These are phyloP conservation scores for Achaetomiella virescens DNA, from an alignment of 495 filamentous ascomycete species.

Conservation along the genomic window DNA sequence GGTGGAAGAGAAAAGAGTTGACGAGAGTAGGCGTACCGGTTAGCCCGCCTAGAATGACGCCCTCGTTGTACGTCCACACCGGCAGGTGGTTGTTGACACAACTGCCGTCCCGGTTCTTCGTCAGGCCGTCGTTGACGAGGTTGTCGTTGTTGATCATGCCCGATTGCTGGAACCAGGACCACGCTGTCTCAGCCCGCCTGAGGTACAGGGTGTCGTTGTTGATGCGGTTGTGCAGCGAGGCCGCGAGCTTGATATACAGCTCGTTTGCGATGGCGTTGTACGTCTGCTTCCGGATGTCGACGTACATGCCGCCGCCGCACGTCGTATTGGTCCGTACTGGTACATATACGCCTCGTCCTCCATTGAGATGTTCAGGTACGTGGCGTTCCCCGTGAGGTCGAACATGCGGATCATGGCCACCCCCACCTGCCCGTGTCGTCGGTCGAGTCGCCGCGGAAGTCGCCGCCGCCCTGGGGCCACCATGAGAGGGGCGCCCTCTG, in stretches of 20 bases:
- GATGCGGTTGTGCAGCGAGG: constrained; percentile 59
- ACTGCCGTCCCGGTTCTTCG: constrained; percentile 24
- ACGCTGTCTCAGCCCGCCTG: constrained; percentile 47
- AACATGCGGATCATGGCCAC: constrained; percentile 57
- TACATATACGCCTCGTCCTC: constrained; percentile 54
- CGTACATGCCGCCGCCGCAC: constrained; percentile 54
- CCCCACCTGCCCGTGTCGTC: constrained; percentile 70
- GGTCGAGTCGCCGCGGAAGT: constrained; percentile 52
- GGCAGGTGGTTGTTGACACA: constrained; percentile 57
- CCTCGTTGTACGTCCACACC: constrained; percentile 70
- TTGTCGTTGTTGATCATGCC: constrained; percentile 57
- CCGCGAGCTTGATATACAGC: constrained; percentile 59
- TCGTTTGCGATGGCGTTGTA: constrained; percentile 68
- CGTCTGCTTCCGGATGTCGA: constrained; percentile 48
- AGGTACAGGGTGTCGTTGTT: constrained; percentile 45
- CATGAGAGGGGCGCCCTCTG: constrained; percentile 31
- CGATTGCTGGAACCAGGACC: constrained; percentile 57
- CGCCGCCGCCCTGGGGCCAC: constrained; percentile 36
- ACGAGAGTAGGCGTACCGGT: constrained; percentile 43
- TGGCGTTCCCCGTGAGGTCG: constrained; percentile 48
- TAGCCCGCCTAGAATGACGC: constrained; percentile 62
- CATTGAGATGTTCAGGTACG: constrained; percentile 49
- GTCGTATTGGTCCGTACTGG: constrained; percentile 49
- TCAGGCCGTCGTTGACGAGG: constrained; percentile 63
- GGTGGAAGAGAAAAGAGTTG: not conserved